Evolutionary conservation across 768 basidiomycete genomes (phyloP).

Genomic region (Suillus spraguei): DNA sequence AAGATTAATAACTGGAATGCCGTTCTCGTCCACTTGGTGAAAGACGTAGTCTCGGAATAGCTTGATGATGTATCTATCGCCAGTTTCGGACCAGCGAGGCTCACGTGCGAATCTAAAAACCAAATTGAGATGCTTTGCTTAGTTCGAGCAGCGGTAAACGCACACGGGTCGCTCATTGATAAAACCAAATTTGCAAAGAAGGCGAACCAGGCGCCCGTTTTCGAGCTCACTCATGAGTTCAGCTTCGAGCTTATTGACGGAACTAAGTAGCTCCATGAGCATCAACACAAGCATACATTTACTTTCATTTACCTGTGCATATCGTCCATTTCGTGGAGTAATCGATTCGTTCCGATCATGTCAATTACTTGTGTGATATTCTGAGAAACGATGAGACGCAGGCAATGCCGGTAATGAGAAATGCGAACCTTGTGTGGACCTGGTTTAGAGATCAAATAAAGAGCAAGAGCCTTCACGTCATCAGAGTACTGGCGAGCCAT

Average conservation of each 20-base stretch:
- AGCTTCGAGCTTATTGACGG: constrained; percentile 77
- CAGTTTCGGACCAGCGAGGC: constrained; percentile 97
- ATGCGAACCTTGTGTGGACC: constrained; percentile 59
- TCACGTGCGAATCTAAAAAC: constrained; percentile 88
- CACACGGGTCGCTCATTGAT: constrained; percentile 99
- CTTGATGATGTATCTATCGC: constrained; percentile 97
- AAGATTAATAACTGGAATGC: constrained; percentile 87
- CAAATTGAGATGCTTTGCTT: constrained; percentile 9
- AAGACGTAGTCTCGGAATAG: constrained; percentile 98
- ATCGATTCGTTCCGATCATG: constrained; percentile 69
- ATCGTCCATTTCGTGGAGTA: constrained; percentile 79
- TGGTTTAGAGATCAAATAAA: constrained; percentile 78
- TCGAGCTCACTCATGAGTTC: constrained; percentile 90
- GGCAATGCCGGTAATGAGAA: constrained; percentile 4
- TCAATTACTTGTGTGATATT: constrained; percentile 80
- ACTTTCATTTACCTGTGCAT: constrained; percentile 62
- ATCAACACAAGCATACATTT: neutral
- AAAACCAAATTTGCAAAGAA: constrained; percentile 94
- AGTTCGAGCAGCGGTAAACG: constrained; percentile 31
- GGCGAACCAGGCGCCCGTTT: constrained; percentile 87
- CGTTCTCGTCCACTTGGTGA: constrained; percentile 92
- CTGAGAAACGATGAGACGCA: constrained; percentile 37
- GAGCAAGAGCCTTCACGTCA: constrained; percentile 79
- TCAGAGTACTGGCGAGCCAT: constrained; percentile 74
- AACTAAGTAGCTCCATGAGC: constrained; percentile 44